phyloP scores from a whole-genome alignment of 805 yeast genomes.

The Cyberlindnera suaveolens region DNA sequence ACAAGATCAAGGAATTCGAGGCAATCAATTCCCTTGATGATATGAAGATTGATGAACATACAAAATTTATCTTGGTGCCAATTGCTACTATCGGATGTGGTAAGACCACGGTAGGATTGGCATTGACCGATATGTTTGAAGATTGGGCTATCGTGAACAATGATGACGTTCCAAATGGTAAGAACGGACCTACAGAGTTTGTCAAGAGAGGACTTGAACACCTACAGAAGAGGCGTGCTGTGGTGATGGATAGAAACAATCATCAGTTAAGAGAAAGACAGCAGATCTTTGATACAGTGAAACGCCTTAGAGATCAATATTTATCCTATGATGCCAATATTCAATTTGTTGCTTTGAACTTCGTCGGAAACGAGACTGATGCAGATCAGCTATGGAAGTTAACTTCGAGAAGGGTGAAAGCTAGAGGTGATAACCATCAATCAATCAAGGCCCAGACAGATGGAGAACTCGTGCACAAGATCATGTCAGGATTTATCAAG shows the following conservation, averaged over 20 bases:
- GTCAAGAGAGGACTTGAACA: conserved; percentile 40
- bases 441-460: conserved; percentile 52
- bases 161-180: conserved; percentile 54
- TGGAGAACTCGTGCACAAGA: conserved; percentile 46
- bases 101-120: conserved; percentile 74
- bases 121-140: conserved; percentile 49
- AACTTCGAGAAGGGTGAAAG: conserved; percentile 53
- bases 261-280: conserved; percentile 64
- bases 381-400: conserved; percentile 36
- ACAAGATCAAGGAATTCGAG: conserved; percentile 30
- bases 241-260: conserved; percentile 80
- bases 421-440: conserved; percentile 86
- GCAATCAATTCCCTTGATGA: conserved; percentile 32
- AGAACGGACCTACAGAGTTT: conserved; percentile 41
- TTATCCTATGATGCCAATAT: conserved; percentile 39
- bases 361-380: conserved; percentile 38
- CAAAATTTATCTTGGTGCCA: conserved; percentile 66
- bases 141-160: conserved; percentile 75
- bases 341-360: conserved; percentile 64
- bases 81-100: conserved; percentile 94
- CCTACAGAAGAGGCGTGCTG: conserved; percentile 38
- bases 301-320: conserved; percentile 35
- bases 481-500: conserved; percentile 69
- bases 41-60: conserved; percentile 29
- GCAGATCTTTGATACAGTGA: conserved; percentile 53